Evolutionary conservation across 2,329 filamentous ascomycete genomes (phyloP).

Genomic region (Phialemoniopsis sp.): DNA sequence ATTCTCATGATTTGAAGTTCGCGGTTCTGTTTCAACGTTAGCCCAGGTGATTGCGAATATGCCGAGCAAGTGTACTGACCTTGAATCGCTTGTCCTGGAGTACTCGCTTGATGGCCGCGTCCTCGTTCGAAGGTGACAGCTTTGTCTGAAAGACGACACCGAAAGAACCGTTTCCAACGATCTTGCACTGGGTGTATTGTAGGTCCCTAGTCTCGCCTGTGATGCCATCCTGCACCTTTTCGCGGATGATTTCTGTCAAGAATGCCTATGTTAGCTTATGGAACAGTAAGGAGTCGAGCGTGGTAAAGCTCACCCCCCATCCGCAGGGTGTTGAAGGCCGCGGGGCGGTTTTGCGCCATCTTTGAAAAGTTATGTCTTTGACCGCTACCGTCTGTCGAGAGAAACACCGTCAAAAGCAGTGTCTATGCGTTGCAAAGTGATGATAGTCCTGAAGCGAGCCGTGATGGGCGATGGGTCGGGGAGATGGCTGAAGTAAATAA

Average conservation of each 20-base stretch:
- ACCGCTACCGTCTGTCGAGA: conserved; percentile 15
- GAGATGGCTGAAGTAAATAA: conserved; percentile 2
- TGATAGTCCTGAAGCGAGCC: conserved; percentile 18
- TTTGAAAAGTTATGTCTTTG: conserved; percentile 18
- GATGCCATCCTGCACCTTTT: conserved; percentile 97
- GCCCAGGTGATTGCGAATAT: background rate
- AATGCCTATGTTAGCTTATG: conserved; percentile 14
- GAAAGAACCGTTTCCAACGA: conserved; percentile 98
- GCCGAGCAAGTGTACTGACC: conserved; percentile 46
- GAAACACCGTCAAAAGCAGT: conserved; percentile 7
- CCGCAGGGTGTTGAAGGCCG: conserved; percentile 80
- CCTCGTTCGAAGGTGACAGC: conserved; percentile 93
- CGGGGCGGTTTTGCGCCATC: conserved; percentile 90
- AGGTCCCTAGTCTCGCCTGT: conserved; percentile 96
- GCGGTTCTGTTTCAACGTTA: conserved; percentile 66
- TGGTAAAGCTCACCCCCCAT: conserved; percentile 81
- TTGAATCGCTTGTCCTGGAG: conserved; percentile 99
- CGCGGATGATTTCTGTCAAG: conserved; percentile 82
- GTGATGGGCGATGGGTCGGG: conserved; percentile 23
- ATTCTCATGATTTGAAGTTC: conserved; percentile 99
- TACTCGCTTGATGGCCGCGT: conserved; percentile 98
- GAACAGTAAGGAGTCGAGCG: conserved; percentile 8
- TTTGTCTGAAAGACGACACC: conserved; percentile 99
- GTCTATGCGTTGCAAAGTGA: conserved; percentile 12
- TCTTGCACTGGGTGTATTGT: conserved; percentile 99